A percentile compares a stretch with the other conserved stretches of the same genome.
These are phyloP conservation scores for Fusarium mexicanum DNA, from an alignment of 2,329 filamentous ascomycete genomes.

Conservation along the genomic window DNA sequence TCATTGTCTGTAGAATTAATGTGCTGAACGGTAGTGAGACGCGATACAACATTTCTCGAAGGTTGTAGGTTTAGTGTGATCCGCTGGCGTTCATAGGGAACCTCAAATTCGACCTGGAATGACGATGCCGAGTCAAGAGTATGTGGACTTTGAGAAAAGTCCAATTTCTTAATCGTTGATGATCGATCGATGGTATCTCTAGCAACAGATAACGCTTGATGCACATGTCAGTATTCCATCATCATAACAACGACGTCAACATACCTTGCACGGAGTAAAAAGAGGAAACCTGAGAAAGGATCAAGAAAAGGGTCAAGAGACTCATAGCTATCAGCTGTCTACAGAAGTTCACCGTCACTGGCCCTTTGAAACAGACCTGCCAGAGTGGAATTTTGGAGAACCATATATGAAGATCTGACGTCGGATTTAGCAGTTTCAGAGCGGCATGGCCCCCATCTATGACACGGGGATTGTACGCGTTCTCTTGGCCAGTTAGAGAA, in stretches of 20 bases:
- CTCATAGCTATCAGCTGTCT: conserved; percentile 9
- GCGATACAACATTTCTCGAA: conserved; percentile 18
- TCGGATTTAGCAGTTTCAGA: background rate
- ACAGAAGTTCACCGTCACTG: background rate
- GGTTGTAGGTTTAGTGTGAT: conserved; percentile 26
- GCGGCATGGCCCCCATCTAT: conserved; percentile 10
- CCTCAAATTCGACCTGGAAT: conserved; percentile 25
- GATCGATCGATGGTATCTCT: conserved; percentile 4
- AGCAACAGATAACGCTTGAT: conserved; percentile 4
- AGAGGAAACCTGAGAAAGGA: background rate
- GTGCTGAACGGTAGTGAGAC: conserved; percentile 19
- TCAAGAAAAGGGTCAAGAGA: conserved; percentile 1
- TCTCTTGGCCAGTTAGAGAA: conserved; percentile 20
- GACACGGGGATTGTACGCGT: conserved; percentile 4
- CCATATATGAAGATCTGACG: conserved; percentile 1
- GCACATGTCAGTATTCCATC: background rate
- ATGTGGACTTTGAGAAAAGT: conserved; percentile 6
- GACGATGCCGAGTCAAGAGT: background rate
- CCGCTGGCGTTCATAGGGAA: background rate
- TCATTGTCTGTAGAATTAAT: background rate
- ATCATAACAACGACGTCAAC: background rate
- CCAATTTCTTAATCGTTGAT: conserved; percentile 11
- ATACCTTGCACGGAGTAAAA: conserved; percentile 7
- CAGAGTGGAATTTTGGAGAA: background rate
- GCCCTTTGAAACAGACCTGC: background rate